phyloP scores from a whole-genome alignment of 2,329 filamentous ascomycete genomes.

The Calonectria crousiana region DNA sequence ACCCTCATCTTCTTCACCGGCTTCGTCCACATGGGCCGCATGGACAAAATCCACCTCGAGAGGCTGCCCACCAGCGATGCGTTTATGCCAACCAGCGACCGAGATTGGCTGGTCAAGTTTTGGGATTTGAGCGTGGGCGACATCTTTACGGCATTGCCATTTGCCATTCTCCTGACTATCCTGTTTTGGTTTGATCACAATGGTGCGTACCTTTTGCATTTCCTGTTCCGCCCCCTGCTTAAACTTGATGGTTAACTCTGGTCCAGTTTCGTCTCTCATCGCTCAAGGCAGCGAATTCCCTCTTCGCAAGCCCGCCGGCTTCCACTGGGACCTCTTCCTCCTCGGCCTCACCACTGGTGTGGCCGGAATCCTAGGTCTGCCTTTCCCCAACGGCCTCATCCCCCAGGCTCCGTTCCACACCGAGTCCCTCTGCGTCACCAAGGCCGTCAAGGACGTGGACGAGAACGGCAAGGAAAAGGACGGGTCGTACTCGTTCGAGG shows the following conservation, averaged over 20 bases:
- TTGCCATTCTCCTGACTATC: constrained; percentile 84
- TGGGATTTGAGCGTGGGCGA: constrained; percentile 81
- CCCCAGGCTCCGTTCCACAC: constrained; percentile 89
- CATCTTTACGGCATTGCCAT: constrained; percentile 88
- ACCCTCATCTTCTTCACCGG: constrained; percentile 90
- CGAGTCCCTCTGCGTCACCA: constrained; percentile 80
- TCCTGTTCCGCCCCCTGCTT: neutral
- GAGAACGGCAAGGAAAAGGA: constrained; percentile 65
- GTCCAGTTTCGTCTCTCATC: constrained; percentile 80
- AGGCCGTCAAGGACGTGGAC: constrained; percentile 63
- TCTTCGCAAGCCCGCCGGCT: constrained; percentile 82
- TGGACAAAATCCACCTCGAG: constrained; percentile 77
- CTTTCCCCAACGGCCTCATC: constrained; percentile 86
- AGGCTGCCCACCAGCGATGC: constrained; percentile 81
- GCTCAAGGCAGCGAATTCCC: constrained; percentile 88
- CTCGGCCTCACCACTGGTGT: constrained; percentile 83
- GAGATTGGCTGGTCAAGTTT: constrained; percentile 84
- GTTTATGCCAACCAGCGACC: constrained; percentile 81
- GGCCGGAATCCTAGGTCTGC: constrained; percentile 80
- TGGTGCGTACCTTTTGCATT: constrained; percentile 57
- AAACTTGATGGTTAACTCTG: neutral
- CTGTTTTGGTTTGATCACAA: constrained; percentile 94
- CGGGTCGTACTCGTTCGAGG: constrained; percentile 64
- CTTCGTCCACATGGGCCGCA: constrained; percentile 87
- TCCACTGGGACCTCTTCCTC: constrained; percentile 88